Percentiles rank a stretch among this genome's conserved stretches.
These are phyloP conservation scores for thale cress (Arabidopsis thaliana) DNA, from an alignment of 345 rosid genomes.

Conservation along the genomic window TAIR10.1 NC_003071.7:17592001-17592500, in stretches of 20 bases:
- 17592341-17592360: conserved; percentile 57
- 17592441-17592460: conserved; percentile 72
- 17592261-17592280: conserved; percentile 56
- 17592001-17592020: conserved; percentile 62
- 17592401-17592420: conserved; percentile 68
- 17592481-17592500: conserved; percentile 86
- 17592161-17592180: not conserved
- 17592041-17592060: conserved; percentile 36
- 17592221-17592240: conserved; percentile 8
- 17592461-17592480: conserved; percentile 79
- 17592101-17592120: conserved; percentile 65
- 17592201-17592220: not conserved
- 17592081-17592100: conserved; percentile 21
- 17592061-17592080: conserved; percentile 30
- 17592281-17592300: conserved; percentile 51
- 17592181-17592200: conserved; percentile 6
- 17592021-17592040: conserved; percentile 39
- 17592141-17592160: conserved; percentile 60
- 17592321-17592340: conserved; percentile 42
- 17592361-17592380: conserved; percentile 82
- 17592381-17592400: conserved; percentile 82
- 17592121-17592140: conserved; percentile 54
- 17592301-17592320: conserved; percentile 50
- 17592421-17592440: conserved; percentile 77
- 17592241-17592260: not conserved